phyloP scores from a whole-genome alignment of 805 yeast genomes.

The Nakazawaea wickerhamii region DNA sequence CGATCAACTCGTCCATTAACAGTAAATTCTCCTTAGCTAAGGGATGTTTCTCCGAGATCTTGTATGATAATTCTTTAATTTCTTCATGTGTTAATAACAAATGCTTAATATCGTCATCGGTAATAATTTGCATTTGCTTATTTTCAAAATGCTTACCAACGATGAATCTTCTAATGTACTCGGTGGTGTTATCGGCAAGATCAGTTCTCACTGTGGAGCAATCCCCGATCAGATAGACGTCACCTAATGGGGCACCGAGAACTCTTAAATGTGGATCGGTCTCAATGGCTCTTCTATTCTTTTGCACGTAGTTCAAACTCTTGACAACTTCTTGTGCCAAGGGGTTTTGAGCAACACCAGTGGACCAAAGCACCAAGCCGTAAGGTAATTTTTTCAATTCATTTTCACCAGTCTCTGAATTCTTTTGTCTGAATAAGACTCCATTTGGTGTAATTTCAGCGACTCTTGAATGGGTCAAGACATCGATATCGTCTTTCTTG shows the following conservation, averaged over 20 bases:
- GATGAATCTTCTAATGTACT: constrained; percentile 41
- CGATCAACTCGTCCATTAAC: constrained; percentile 43
- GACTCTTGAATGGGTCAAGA: constrained; percentile 61
- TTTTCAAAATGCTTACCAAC: constrained; percentile 36
- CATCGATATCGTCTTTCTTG: constrained; percentile 56
- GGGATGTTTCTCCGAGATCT: constrained; percentile 48
- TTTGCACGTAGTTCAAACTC: constrained; percentile 42
- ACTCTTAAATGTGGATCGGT: constrained; percentile 71
- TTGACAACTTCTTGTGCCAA: constrained; percentile 51
- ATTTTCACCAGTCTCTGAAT: constrained; percentile 33
- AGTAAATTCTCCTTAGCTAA: constrained; percentile 52
- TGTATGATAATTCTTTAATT: constrained; percentile 40
- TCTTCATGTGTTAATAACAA: constrained; percentile 43
- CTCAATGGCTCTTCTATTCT: constrained; percentile 66
- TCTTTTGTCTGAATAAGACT: constrained; percentile 52
- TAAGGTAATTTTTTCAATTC: constrained; percentile 49
- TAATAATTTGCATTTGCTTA: constrained; percentile 24
- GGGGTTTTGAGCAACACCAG: constrained; percentile 67
- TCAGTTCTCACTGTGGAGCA: constrained; percentile 63
- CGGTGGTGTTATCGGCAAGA: constrained; percentile 49
- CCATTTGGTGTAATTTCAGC: constrained; percentile 49
- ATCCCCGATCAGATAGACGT: constrained; percentile 69
- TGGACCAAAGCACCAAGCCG: constrained; percentile 71
- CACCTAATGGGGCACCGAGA: constrained; percentile 61
- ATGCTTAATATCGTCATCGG: constrained; percentile 47